Evolutionary conservation across 2,329 filamentous ascomycete genomes (phyloP).

Genomic region (Calonectria pauciramosa): DNA sequence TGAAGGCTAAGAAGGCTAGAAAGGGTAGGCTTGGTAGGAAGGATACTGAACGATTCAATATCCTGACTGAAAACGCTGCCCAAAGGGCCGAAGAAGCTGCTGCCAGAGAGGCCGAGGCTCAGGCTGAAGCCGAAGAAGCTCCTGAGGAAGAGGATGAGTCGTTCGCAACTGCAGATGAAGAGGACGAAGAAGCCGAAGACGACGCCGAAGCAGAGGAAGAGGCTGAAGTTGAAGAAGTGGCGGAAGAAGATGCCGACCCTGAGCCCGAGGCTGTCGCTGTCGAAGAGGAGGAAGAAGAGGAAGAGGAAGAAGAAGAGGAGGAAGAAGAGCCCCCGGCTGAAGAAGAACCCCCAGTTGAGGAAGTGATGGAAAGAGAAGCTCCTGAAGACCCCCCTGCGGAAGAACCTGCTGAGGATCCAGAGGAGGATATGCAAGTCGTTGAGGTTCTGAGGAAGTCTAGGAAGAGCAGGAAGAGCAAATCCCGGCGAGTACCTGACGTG

Average conservation of each 20-base stretch:
- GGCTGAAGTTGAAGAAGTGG: slow-evolving; percentile 45
- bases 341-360: slow-evolving; percentile 42
- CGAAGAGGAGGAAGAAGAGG: slow-evolving; percentile 43
- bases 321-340: slow-evolving; percentile 40
- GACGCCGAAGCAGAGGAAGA: slow-evolving; percentile 50
- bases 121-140: slow-evolving; percentile 19
- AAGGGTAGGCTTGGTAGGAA: slow-evolving; percentile 42
- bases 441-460: slow-evolving; percentile 62
- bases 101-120: slow-evolving; percentile 6
- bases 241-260: slow-evolving; percentile 42
- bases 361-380: slow-evolving; percentile 25
- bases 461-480: slow-evolving; percentile 59
- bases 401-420: slow-evolving; percentile 48
- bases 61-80: slow-evolving; percentile 38
- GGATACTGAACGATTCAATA: slow-evolving; percentile 38
- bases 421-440: slow-evolving; percentile 61
- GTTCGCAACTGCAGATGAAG: slow-evolving; percentile 26
- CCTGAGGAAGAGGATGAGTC: slow-evolving; percentile 28
- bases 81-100: slow-evolving; percentile 35
- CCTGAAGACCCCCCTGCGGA: slow-evolving; percentile 31
- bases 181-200: slow-evolving; percentile 38
- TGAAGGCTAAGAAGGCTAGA: slow-evolving; percentile 40
- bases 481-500: slow-evolving; percentile 51
- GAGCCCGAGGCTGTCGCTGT: slow-evolving; percentile 30
- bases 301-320: slow-evolving; percentile 14